Evolutionary conservation across 208 protist species (phyloP), one percentile per base, ranked within the genome.

Genomic region (Crithidia fasciculata): DNA sequence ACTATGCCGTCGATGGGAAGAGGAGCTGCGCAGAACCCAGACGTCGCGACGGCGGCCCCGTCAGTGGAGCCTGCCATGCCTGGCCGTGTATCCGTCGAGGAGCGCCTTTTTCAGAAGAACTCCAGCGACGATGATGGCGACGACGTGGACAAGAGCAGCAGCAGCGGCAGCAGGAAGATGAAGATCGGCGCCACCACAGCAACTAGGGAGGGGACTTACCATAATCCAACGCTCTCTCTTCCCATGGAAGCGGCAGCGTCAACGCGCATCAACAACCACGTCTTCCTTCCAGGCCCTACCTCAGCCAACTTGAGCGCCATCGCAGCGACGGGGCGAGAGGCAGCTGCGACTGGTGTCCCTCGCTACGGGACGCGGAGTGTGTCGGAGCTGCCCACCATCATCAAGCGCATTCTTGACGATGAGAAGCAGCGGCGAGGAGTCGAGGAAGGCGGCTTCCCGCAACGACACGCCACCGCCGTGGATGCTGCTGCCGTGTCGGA

Each of bases 311-410:
- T 37, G 0, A 16, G 18, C 3, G n/a, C 9, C 13, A 37, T 2
- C 40, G 15, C 45, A 19, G 13, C 45, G 9, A 28, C 28, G 36
- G 8, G 5, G 39, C 40, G 57, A 41, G 37, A 10, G 18, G 45
- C 39, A n/a, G 45, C 8, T 19, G 44, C 44, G 9, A 37, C 39
- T 8, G 57, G 41, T 9, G 36, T 84, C 3, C 74, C 80, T 2
- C 73, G 74, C 41, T 74, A 76, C 49, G 80, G 80, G 49, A 49
- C 40, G 2, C 80, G 80, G 47, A 84, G 74, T 36, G 80, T 78
- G n/a, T 72, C 73, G 2, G 80, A 81, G 74, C 44, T 84, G 19
- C 59, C 74, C 15, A 56, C 56, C 28, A 64, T 75, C 36, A 68
- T 76, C 15, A 62, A 74, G 19, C 45, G 66, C 64, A 75, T 82